Conservation (phyloP, 2,329 filamentous ascomycete genomes). For the Colletotrichum sp. region DNA sequence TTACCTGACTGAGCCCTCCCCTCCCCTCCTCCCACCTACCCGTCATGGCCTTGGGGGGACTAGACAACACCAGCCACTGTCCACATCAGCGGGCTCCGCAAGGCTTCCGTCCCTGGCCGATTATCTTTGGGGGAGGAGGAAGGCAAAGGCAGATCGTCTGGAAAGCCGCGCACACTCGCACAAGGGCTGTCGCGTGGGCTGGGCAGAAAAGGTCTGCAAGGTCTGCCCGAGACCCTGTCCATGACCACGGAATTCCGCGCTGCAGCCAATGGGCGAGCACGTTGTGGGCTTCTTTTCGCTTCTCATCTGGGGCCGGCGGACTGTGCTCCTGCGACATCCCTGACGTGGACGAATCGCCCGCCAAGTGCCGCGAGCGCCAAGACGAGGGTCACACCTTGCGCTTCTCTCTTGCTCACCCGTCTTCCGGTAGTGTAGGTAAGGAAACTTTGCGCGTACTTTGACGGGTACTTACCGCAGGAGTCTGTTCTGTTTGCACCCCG, state of each 20-base stretch:
- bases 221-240: neutral
- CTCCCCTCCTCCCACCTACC: neutral
- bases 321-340: neutral
- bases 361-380: slow-evolving; percentile 16
- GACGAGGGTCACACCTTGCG: neutral
- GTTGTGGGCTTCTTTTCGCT: neutral
- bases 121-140: neutral
- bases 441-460: neutral
- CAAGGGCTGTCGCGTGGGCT: neutral
- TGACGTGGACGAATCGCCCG: slow-evolving; percentile 17
- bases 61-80: neutral
- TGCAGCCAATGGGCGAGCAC: neutral
- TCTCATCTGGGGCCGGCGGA: neutral
- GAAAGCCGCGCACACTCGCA: neutral
- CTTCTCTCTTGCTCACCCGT: neutral
- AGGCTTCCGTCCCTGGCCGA: neutral
- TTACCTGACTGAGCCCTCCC: neutral
- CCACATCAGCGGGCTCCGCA: slow-evolving; percentile 13
- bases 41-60: neutral
- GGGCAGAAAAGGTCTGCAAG: neutral
- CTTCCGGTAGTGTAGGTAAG: neutral
- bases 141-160: neutral
- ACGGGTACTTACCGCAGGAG: neutral
- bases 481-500: neutral
- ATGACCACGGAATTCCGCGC: neutral